Evolutionary conservation across 129 eudicot genomes (phyloP).

Genomic region (Pittosporum tobira): DNA sequence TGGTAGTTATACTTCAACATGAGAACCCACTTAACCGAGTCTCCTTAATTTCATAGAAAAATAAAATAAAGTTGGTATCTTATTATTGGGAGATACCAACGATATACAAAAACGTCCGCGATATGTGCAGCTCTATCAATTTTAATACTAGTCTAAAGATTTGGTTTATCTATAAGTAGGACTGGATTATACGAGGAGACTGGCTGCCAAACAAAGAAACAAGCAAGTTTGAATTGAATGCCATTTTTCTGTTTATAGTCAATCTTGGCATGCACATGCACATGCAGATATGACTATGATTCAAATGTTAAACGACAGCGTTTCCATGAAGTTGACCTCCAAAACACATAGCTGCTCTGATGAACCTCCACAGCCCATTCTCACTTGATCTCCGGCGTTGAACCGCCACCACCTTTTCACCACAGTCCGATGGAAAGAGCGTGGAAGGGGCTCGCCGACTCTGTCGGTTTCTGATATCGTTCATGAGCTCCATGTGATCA

Average conservation of each 20-base stretch:
- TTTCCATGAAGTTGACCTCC: background rate
- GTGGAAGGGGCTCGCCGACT: background rate
- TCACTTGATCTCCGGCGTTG: slow-evolving; percentile 9
- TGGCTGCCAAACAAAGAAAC: too few relatives aligned
- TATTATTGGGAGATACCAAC: too few relatives aligned
- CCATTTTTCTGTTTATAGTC: background rate
- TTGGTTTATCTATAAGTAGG: too few relatives aligned
- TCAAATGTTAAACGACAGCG: background rate
- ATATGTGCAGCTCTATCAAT: too few relatives aligned
- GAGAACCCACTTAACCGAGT: too few relatives aligned
- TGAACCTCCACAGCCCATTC: slow-evolving; percentile 10
- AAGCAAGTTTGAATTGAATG: background rate
- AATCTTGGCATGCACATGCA: background rate
- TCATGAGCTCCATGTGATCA: background rate
- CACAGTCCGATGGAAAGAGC: background rate
- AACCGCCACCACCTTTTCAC: background rate
- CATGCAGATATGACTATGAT: background rate
- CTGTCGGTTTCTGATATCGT: slow-evolving; percentile 1
- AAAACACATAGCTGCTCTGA: background rate
- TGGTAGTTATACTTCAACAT: too few relatives aligned
- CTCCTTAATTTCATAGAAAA: too few relatives aligned
- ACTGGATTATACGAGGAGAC: too few relatives aligned
- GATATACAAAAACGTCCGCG: too few relatives aligned
- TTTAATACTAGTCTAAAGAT: too few relatives aligned
- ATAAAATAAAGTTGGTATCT: too few relatives aligned